Evolutionary conservation across 306 rosid genomes (phyloP).

Genomic region (Abrus precatorius): DNA sequence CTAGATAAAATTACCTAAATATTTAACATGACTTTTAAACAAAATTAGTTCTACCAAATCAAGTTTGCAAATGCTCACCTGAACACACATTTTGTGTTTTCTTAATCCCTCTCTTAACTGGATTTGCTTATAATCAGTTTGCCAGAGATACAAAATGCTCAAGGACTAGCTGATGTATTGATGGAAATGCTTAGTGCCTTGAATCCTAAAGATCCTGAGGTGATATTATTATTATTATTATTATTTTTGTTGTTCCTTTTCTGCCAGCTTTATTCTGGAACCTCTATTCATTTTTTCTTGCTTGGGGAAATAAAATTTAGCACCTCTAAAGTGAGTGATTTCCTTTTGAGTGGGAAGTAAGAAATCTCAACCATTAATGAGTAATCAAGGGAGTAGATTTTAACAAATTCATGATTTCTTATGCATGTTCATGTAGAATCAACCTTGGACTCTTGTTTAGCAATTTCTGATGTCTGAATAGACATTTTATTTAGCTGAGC

Average conservation of each 20-base stretch:
- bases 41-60: no score
- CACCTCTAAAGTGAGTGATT: no score
- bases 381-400: no score
- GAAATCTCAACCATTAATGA: no score
- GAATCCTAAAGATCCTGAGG: constrained; percentile 85
- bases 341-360: no score
- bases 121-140: constrained; percentile 63
- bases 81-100: background rate
- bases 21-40: no score
- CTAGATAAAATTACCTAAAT: no score
- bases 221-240: constrained; percentile 35
- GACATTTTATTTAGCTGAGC: constrained; percentile 12
- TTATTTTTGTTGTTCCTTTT: constrained; percentile 13
- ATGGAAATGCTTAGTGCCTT: constrained; percentile 89
- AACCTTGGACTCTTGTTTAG: background rate
- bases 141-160: constrained; percentile 80
- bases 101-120: constrained; percentile 29
- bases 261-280: constrained; percentile 36
- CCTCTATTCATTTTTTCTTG: constrained; percentile 41
- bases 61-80: no score
- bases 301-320: constrained; percentile 27
- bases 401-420: no score
- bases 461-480: constrained; percentile 13
- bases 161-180: constrained; percentile 85
- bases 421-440: no score